A percentile compares a stretch with the other conserved stretches of the same genome.
Evolutionary conservation across 2,329 filamentous ascomycete genomes (phyloP).

Genomic region (Penicillium sp.): DNA sequence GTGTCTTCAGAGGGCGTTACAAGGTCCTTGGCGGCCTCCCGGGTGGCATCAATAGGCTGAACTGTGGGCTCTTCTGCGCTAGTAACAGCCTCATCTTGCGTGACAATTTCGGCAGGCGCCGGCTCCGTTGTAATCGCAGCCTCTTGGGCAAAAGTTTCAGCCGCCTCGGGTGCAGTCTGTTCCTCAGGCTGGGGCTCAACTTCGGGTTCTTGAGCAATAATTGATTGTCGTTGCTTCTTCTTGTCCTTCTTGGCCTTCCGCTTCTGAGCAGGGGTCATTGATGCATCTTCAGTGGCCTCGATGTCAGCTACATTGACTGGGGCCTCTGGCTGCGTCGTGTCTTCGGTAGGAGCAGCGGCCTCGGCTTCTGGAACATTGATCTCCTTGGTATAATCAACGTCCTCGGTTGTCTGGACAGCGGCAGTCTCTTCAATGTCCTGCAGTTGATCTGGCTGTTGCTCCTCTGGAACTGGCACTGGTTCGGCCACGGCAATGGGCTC

Average conservation of each 20-base stretch:
- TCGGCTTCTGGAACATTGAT: background rate
- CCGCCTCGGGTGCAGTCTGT: background rate
- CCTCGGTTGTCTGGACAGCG: background rate
- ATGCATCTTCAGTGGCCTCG: background rate
- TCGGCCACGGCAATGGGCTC: slow-evolving; percentile 4
- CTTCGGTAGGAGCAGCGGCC: background rate
- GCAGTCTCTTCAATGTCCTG: slow-evolving; percentile 1
- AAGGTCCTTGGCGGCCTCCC: background rate
- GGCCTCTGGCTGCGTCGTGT: background rate
- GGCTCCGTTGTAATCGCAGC: background rate
- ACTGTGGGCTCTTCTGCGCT: background rate
- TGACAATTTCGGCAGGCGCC: background rate
- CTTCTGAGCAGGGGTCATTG: slow-evolving; percentile 3
- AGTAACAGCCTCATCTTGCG: background rate
- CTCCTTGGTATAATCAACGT: background rate
- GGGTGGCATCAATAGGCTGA: background rate
- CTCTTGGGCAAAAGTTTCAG: background rate
- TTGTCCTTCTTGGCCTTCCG: slow-evolving; percentile 28
- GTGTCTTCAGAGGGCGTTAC: background rate
- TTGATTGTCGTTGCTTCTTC: slow-evolving; percentile 25
- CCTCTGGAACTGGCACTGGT: background rate
- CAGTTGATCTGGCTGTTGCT: slow-evolving; percentile 1
- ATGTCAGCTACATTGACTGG: background rate
- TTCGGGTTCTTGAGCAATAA: slow-evolving; percentile 11
- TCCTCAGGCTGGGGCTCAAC: background rate